Percentiles rank a stretch among this genome's conserved stretches.
Conservation (phyloP, 305 asterid genomes). For the Solanum hybrid region DNA sequence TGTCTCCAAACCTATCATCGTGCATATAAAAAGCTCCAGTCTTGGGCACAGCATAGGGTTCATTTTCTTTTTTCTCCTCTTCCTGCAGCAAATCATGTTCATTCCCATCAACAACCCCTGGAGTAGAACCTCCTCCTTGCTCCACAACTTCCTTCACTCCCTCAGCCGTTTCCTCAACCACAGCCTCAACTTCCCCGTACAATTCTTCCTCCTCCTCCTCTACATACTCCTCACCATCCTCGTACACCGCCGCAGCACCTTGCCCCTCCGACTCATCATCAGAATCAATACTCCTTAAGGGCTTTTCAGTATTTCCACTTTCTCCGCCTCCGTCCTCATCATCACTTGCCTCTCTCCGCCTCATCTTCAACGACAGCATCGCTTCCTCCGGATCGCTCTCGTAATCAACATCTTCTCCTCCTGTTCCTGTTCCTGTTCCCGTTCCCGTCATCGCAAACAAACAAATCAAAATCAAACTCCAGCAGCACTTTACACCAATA, state of each 20-base stretch:
- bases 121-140: neutral
- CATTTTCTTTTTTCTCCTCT: slow-evolving; percentile 63
- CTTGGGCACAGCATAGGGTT: slow-evolving; percentile 94
- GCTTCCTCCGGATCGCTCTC: slow-evolving; percentile 99
- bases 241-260: slow-evolving; percentile 76
- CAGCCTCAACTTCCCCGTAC: slow-evolving; percentile 28
- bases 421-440: slow-evolving; percentile 17
- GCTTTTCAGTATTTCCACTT: slow-evolving; percentile 23
- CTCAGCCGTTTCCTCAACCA: slow-evolving; percentile 13
- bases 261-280: slow-evolving; percentile 64
- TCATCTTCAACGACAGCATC: slow-evolving; percentile 72
- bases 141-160: neutral
- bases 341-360: slow-evolving; percentile 89
- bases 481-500: neutral
- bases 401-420: slow-evolving; percentile 60
- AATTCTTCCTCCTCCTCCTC: slow-evolving; percentile 11
- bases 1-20: slow-evolving; percentile 87
- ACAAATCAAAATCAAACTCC: neutral
- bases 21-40: slow-evolving; percentile 99
- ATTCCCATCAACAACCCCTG: slow-evolving; percentile 9
- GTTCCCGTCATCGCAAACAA: slow-evolving; percentile 33
- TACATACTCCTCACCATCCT: slow-evolving; percentile 4
- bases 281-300: slow-evolving; percentile 44
- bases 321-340: slow-evolving; percentile 43
- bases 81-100: slow-evolving; percentile 23